phyloP scores from a whole-genome alignment of 2,329 filamentous ascomycete species.

The Sarocladium kiliense region DNA sequence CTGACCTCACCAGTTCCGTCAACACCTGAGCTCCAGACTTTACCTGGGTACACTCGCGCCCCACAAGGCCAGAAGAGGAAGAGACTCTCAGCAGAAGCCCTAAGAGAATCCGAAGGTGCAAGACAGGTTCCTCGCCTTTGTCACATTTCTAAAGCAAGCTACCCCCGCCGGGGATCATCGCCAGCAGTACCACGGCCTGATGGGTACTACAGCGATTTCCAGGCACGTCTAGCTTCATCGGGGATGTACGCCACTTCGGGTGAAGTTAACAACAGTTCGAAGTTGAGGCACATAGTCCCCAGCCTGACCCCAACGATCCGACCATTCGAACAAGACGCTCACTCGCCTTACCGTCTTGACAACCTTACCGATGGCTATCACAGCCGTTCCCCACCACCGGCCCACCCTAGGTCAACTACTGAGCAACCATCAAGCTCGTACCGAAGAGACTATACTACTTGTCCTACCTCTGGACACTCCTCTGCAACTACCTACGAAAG shows the following conservation, averaged over 20 bases:
- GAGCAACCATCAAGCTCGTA: conserved; percentile 21
- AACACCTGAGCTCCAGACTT: conserved; percentile 25
- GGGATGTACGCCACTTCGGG: not conserved
- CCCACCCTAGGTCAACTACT: not conserved
- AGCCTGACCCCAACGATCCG: not conserved
- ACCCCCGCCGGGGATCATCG: conserved; percentile 29
- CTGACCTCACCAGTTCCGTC: conserved; percentile 27
- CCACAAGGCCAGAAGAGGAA: conserved; percentile 42
- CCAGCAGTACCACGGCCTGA: conserved; percentile 1
- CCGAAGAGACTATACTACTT: conserved; percentile 30
- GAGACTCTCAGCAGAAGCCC: conserved; percentile 37
- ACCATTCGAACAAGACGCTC: not conserved
- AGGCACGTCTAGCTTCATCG: not conserved
- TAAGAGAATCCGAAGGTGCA: conserved; percentile 31
- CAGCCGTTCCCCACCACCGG: not conserved
- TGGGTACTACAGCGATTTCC: conserved; percentile 4
- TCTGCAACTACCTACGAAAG: conserved; percentile 29
- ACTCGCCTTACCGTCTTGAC: not conserved
- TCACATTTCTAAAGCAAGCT: conserved; percentile 33
- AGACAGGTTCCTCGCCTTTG: conserved; percentile 44
- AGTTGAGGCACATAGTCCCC: not conserved
- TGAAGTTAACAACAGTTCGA: not conserved
- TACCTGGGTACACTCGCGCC: conserved; percentile 46
- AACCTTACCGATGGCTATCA: not conserved
- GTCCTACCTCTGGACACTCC: conserved; percentile 33